Percentiles rank a stretch among this genome's conserved stretches.
Conservation (phyloP, 768 basidiomycete species). For the Collybia sp. region DNA sequence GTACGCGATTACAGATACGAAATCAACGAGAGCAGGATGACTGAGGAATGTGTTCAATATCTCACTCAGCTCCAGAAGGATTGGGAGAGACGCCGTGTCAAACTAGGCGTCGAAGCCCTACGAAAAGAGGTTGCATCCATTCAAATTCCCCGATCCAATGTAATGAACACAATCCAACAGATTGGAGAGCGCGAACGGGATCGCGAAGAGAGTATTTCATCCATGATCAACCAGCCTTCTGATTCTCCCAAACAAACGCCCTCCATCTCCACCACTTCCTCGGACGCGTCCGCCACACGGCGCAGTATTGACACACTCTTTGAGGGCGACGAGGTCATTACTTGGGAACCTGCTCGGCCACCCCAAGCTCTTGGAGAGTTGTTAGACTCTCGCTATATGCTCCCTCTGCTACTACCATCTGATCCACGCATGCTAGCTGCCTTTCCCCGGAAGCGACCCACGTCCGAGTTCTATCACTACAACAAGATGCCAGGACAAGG, state of each 20-base stretch:
- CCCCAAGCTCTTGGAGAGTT: conserved; percentile 87
- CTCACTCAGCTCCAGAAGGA: conserved; percentile 94
- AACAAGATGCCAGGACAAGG: conserved; percentile 3
- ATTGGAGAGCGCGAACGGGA: conserved; percentile 67
- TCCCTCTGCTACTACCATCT: conserved; percentile 80
- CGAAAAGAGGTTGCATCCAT: conserved; percentile 64
- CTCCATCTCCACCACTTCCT: conserved; percentile 28
- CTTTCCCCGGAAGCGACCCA: conserved; percentile 43
- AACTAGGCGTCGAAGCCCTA: conserved; percentile 79
- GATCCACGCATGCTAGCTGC: conserved; percentile 77
- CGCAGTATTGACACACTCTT: conserved; percentile 78
- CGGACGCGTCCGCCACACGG: conserved; percentile 33
- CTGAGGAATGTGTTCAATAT: conserved; percentile 93
- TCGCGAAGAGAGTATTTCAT: conserved; percentile 54
- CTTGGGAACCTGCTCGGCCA: conserved; percentile 76
- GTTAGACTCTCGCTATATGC: conserved; percentile 90
- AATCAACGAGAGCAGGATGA: conserved; percentile 88
- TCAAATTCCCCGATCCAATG: neutral
- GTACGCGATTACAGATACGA: conserved; percentile 93
- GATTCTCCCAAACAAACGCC: conserved; percentile 18
- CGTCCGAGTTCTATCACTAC: conserved; percentile 26
- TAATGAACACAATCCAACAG: conserved; percentile 27
- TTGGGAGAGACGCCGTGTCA: conserved; percentile 91
- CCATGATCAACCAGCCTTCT: conserved; percentile 34
- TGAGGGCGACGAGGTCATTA: conserved; percentile 57